phyloP scores from a whole-genome alignment of 2,329 filamentous ascomycete species.

The Periconia digitata region DNA sequence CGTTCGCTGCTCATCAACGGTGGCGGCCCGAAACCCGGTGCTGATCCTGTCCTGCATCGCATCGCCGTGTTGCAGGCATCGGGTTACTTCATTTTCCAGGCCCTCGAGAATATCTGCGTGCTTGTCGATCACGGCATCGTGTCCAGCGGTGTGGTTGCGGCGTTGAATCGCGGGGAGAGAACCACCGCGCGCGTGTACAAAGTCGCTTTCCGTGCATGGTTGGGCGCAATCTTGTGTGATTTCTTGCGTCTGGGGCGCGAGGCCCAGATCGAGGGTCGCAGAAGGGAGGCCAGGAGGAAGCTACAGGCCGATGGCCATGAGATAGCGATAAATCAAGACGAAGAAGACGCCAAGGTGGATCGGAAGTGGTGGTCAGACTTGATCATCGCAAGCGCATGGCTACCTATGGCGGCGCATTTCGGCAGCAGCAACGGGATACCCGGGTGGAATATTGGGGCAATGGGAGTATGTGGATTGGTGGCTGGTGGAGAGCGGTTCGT shows the following conservation, averaged over 20 bases:
- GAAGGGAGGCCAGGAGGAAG: conserved; percentile 30
- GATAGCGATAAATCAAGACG: conserved; percentile 36
- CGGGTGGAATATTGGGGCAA: conserved; percentile 48
- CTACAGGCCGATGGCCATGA: conserved; percentile 32
- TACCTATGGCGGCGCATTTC: conserved; percentile 48
- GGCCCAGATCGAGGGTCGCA: conserved; percentile 44
- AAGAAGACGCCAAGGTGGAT: conserved; percentile 41
- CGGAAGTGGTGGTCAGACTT: conserved; percentile 47
- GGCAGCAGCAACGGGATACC: conserved; percentile 43
- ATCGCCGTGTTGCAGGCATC: conserved; percentile 45
- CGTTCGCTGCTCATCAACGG: conserved; percentile 42
- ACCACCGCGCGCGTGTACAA: conserved; percentile 43
- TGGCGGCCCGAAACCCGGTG: conserved; percentile 40
- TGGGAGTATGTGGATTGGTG: conserved; percentile 46
- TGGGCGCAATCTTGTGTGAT: conserved; percentile 47
- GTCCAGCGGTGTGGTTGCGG: conserved; percentile 35
- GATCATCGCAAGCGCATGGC: conserved; percentile 47
- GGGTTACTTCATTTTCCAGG: conserved; percentile 48
- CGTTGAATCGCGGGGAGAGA: conserved; percentile 39
- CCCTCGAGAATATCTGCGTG: conserved; percentile 47
- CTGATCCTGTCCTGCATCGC: conserved; percentile 46
- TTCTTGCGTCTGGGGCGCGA: conserved; percentile 46
- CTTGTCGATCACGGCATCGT: conserved; percentile 47
- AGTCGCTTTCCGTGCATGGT: conserved; percentile 47
- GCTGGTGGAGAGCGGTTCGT: conserved; percentile 39